Conservation (phyloP, 2,329 filamentous ascomycete genomes). For the Calonectria naviculata region DNA sequence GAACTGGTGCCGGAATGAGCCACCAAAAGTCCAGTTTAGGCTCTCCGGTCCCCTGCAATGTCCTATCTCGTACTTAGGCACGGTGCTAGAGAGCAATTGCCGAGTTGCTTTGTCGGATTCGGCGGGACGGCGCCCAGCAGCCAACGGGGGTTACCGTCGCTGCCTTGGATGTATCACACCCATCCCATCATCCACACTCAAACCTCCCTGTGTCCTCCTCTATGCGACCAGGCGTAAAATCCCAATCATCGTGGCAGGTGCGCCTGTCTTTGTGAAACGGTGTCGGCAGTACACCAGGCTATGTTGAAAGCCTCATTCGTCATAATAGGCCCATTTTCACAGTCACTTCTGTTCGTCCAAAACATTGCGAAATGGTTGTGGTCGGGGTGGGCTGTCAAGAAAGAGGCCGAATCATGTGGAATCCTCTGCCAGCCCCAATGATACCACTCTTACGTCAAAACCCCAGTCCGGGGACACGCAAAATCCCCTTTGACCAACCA, state of each 20-base stretch:
- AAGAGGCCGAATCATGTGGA: background rate
- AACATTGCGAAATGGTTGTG: background rate
- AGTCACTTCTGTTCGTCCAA: background rate
- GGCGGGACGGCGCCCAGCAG: background rate
- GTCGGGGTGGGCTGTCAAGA: background rate
- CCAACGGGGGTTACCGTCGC: background rate
- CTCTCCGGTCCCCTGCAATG: background rate
- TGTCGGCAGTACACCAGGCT: background rate
- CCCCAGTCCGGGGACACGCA: background rate
- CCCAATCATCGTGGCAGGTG: background rate
- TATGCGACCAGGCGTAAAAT: background rate
- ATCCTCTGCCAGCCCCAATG: background rate
- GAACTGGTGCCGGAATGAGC: background rate
- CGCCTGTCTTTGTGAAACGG: background rate
- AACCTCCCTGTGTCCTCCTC: background rate
- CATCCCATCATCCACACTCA: background rate
- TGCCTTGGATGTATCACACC: background rate
- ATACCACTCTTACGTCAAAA: slow-evolving; percentile 22
- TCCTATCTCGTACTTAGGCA: background rate
- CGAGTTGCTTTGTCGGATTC: background rate
- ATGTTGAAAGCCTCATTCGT: background rate
- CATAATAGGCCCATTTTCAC: background rate
- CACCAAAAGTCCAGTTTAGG: background rate
- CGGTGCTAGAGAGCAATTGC: background rate
- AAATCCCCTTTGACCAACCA: background rate